These are phyloP conservation scores for Antonospora locustae DNA, from an alignment of 371 early-diverging fungal genomes.

Conservation along the genomic window DNA sequence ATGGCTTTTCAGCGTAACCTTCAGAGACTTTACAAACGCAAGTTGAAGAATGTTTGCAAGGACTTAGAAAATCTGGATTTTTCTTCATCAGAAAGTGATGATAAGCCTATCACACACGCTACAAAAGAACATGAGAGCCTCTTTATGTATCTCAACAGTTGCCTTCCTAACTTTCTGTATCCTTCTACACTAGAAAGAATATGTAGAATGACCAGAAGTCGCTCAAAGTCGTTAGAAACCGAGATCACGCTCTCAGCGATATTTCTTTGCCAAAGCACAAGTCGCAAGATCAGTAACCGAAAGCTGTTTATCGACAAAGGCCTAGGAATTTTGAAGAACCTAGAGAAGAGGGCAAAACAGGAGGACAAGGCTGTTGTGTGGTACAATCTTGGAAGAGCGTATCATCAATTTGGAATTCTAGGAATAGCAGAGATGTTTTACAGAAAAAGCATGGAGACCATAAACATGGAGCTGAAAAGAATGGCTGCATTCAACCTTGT, in stretches of 20 bases:
- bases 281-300: slow-evolving; percentile 40
- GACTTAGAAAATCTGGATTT: slow-evolving; percentile 5
- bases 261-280: slow-evolving; percentile 41
- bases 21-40: slow-evolving; percentile 28
- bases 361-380: slow-evolving; percentile 29
- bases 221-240: not conserved
- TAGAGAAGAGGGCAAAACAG: not conserved
- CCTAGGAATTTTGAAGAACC: slow-evolving; percentile 27
- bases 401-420: slow-evolving; percentile 47
- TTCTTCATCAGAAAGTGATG: not conserved
- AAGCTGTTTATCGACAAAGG: slow-evolving; percentile 43
- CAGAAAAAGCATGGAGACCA: slow-evolving; percentile 11
- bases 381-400: slow-evolving; percentile 52
- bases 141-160: not conserved
- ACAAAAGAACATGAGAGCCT: not conserved
- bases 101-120: not conserved
- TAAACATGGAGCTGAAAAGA: slow-evolving; percentile 23
- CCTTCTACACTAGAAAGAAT: not conserved
- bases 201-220: not conserved
- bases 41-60: not conserved
- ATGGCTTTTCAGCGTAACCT: slow-evolving; percentile 38
- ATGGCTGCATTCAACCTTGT: slow-evolving; percentile 36
- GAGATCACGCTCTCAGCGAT: slow-evolving; percentile 13
- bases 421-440: slow-evolving; percentile 52
- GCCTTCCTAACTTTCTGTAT: slow-evolving; percentile 1